Percentiles rank a stretch among this genome's conserved stretches.
These are phyloP conservation scores for Phaffia tasmanica DNA, from an alignment of 768 basidiomycete species.

Conservation along the genomic window DNA sequence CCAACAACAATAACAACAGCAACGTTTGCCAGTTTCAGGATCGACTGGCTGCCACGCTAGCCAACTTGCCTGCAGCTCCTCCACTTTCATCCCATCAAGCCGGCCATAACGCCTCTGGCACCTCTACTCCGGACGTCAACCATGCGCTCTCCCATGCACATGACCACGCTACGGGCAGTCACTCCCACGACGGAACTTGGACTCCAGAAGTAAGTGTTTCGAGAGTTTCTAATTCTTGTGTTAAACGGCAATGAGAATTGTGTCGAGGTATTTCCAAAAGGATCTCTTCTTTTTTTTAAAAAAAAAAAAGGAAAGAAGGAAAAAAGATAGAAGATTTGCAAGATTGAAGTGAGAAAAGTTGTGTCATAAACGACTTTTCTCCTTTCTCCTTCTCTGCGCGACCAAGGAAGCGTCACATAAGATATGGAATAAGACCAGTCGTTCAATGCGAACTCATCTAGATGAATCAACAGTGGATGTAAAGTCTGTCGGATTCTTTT, in stretches of 20 bases:
- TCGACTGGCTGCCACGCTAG: constrained; percentile 31
- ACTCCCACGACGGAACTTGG: constrained; percentile 39
- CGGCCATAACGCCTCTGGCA: constrained; percentile 1
- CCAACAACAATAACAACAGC: background rate
- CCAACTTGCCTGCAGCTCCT: background rate
- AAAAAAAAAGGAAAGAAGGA: too few relatives aligned
- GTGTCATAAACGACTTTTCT: background rate
- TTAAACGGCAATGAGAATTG: too few relatives aligned
- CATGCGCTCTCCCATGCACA: constrained; percentile 49
- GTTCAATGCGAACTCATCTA: too few relatives aligned
- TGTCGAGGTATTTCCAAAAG: background rate
- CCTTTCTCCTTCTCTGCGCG: background rate
- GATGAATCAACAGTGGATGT: too few relatives aligned
- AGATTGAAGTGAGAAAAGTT: background rate
- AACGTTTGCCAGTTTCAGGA: constrained; percentile 38
- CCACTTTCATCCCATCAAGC: constrained; percentile 6
- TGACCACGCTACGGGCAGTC: constrained; percentile 36
- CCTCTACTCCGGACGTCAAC: constrained; percentile 25
- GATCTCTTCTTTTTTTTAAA: background rate
- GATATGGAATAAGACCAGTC: too few relatives aligned
- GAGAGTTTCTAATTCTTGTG: background rate
- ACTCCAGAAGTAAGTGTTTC: constrained; percentile 40
- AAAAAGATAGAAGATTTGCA: too few relatives aligned
- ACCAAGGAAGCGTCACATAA: too few relatives aligned
- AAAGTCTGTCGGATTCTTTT: background rate